Base-by-base conservation (phyloP, 768 basidiomycete species). In the Psilocybe cyanescens region DNA sequence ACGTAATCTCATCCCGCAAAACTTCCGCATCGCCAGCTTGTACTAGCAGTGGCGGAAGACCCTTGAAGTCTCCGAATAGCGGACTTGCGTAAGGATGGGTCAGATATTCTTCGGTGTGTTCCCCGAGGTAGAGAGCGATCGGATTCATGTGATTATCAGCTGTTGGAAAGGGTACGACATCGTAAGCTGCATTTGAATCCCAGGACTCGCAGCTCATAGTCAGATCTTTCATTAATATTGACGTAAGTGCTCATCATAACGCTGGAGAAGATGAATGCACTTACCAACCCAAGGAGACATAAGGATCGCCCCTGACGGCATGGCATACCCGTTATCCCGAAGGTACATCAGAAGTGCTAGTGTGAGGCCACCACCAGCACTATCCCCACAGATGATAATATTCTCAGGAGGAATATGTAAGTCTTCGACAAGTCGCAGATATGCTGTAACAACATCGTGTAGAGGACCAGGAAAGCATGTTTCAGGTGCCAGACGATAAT, bases 161-260 rank as follows among this genome's bases (percentile, higher is more conserved):
- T 1, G 81, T 76, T 4, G 92, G 92, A 51, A 81, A 81, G 2
- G 92, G 89, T 1, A 95, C 86, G 48, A 96, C 87, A 72, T 95
- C 94, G 72, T 81, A 95, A n/a, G 82, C 76, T 29, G 90, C 87
- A 73, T 98, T 98, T 58, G 91, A 92, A 31, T 97, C 94, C 94
- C 97, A 99, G n/a, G 95, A 97, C 58, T 95, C 93, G 72, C 95
- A 98, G 66, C 94, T 96, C 87, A 97, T 93, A 0, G 97, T 98
- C 63, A 99, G 76, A 74, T 97, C 94, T 93, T 65, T 17, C 17
- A 24, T 35, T 37, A 28, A 50, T 14, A 8, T 59, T 51, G 28
- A 47, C 16, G 55, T 52, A 28, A 65, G 65, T 51, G 19, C 31
- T 45, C 6, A 37, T 11, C n/a, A 50, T 37, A 35, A 61, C 8